Conservation (phyloP, 2,329 filamentous ascomycete genomes). For the Clarireedia sp. region DNA sequence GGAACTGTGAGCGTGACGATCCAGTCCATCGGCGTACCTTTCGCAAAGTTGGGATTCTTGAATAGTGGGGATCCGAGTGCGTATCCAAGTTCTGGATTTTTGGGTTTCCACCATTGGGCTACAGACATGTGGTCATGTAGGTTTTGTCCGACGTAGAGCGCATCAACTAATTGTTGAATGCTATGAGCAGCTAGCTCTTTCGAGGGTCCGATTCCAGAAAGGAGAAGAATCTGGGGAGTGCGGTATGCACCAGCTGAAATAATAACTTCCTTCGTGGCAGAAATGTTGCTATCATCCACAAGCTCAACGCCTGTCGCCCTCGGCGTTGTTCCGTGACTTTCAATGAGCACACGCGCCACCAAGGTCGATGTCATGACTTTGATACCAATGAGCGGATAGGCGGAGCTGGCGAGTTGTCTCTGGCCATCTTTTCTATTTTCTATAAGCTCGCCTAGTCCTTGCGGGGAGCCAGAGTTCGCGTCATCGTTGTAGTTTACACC, state of each 20-base stretch:
- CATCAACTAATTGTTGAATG: constrained; percentile 3
- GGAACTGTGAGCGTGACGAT: neutral
- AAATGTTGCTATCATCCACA: neutral
- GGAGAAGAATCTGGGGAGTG: neutral
- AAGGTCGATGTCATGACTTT: neutral
- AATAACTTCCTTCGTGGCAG: neutral
- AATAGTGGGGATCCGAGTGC: neutral
- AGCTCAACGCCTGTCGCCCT: neutral
- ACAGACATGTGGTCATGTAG: constrained; percentile 2
- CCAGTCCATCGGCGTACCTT: neutral
- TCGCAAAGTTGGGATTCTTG: neutral
- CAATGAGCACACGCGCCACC: neutral
- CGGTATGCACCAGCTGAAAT: neutral
- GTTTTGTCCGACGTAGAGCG: neutral
- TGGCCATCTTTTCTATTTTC: neutral
- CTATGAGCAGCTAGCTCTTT: neutral
- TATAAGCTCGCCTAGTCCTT: neutral
- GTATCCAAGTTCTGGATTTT: neutral
- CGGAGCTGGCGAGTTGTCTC: neutral
- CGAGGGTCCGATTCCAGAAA: neutral
- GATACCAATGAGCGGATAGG: neutral
- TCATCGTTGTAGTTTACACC: neutral
- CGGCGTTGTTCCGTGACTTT: neutral
- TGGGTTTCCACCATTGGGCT: neutral
- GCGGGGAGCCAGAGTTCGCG: neutral